Evolutionary conservation across 805 yeast species (phyloP).

Genomic region (Clavispora phyllophila): DNA sequence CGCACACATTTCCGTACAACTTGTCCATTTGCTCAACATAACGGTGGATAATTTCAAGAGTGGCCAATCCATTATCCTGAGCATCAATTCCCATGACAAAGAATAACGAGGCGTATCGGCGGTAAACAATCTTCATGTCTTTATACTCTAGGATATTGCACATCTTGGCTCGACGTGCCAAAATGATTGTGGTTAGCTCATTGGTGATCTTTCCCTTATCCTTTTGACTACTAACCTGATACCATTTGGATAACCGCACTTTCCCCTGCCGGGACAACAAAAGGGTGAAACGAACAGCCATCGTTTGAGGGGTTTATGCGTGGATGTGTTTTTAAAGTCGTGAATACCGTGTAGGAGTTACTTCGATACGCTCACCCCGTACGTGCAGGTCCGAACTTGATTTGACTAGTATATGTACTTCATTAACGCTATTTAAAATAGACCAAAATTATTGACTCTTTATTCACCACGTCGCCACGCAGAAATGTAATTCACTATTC

Average conservation of each 20-base stretch:
- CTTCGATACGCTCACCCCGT: not conserved
- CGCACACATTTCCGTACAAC: constrained; percentile 93
- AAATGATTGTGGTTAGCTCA: constrained; percentile 80
- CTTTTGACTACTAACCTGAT: constrained; percentile 72
- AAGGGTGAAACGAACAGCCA: constrained; percentile 77
- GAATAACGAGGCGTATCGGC: constrained; percentile 89
- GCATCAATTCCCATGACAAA: constrained; percentile 82
- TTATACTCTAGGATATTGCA: constrained; percentile 88
- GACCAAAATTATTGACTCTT: not conserved
- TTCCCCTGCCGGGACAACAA: constrained; percentile 93
- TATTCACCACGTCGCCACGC: no score
- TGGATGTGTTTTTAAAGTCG: not conserved
- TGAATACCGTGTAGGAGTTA: not conserved
- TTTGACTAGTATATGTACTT: not conserved
- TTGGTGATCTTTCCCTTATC: constrained; percentile 80
- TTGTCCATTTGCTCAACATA: constrained; percentile 97
- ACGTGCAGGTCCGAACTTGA: not conserved
- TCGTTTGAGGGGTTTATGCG: constrained; percentile 18
- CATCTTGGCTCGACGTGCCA: constrained; percentile 88
- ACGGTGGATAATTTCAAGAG: constrained; percentile 83
- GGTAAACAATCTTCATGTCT: constrained; percentile 79
- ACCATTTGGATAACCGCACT: constrained; percentile 92
- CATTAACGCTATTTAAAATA: not conserved
- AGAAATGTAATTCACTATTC: constrained; percentile 18
- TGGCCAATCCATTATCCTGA: constrained; percentile 79